Evolutionary conservation across 805 yeast species (phyloP), one percentile per base, ranked within the genome.

Genomic region (Ogataea siamensis): DNA sequence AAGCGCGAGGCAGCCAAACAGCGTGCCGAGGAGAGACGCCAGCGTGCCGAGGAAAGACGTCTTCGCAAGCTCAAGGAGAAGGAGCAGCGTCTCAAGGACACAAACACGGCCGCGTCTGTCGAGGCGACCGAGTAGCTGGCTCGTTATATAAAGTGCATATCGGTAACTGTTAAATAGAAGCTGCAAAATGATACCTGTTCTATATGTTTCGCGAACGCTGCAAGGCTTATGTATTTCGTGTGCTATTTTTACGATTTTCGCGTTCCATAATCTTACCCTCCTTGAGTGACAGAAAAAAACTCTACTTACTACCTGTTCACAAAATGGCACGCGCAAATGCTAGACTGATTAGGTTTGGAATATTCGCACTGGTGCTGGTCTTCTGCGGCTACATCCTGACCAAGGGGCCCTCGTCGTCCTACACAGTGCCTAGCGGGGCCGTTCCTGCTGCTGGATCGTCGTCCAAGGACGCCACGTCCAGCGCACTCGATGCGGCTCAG

Each of bases 381-480:
- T 57, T 69, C 28, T 71, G 74, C 49, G 76, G 75, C 9, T 71
- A 60, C 50, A 68, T 72, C 29, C 62, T 72, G 28, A 63, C 76
- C 12, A 65, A 65, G 46, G 76, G 76, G n/a, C 63, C 73, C 5
- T 55, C 67, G 5, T 39, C 65, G 5, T 49, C 61, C 5, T 63
- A 62, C 34, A 32, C 52, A 7, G 39, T 48, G 1, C 31, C 39
- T 27, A 7, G 36, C 12, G 13, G 14, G 18, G 6, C 35, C 10
- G 22, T 41, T 25, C 24, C 48, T 13, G 32, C 40, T n/a, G 17
- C 26, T 18, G 13, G 28, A 11, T 31, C 23, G 20, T 32, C 27
- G 15, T 39, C 13, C 17, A 25, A 45, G 18, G 20, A 19, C 31
- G 12, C 19, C 37, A 18, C 13, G 25, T 9, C 12, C 4, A 22